Conservation (phyloP, 805 yeast species). For the Torulaspora microellipsoides region DNA sequence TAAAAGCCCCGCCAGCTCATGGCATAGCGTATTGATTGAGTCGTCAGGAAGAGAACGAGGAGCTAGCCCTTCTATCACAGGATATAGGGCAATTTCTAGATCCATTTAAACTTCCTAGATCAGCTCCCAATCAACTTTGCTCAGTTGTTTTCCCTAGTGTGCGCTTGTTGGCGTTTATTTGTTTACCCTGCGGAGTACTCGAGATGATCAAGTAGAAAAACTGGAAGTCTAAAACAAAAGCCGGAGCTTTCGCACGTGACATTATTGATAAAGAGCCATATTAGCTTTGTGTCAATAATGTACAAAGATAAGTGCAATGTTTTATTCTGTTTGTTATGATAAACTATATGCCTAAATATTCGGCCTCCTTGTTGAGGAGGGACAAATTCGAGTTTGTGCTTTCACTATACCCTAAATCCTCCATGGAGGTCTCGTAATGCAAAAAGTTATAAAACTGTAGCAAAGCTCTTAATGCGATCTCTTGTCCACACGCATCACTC, state of each 20-base stretch:
- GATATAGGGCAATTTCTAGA: constrained; percentile 18
- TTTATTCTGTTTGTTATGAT: too few relatives aligned
- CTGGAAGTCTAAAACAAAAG: too few relatives aligned
- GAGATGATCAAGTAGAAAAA: too few relatives aligned
- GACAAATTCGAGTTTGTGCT: constrained; percentile 30
- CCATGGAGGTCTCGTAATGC: constrained; percentile 50
- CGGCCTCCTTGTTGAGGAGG: constrained; percentile 41
- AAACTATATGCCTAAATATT: constrained; percentile 30
- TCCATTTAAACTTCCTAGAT: constrained; percentile 18
- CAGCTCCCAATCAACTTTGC: not conserved
- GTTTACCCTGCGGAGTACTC: too few relatives aligned
- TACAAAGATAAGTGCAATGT: too few relatives aligned
- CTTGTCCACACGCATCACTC: constrained; percentile 77
- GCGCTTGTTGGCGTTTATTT: too few relatives aligned
- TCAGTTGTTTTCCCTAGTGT: too few relatives aligned
- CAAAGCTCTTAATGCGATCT: constrained; percentile 73
- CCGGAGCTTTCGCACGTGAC: too few relatives aligned
- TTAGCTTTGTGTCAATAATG: too few relatives aligned
- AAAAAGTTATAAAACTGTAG: constrained; percentile 70
- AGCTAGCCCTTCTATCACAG: constrained; percentile 24
- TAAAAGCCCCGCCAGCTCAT: constrained; percentile 18
- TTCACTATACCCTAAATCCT: constrained; percentile 49
- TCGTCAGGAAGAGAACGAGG: constrained; percentile 23
- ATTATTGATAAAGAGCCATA: too few relatives aligned
- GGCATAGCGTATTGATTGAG: constrained; percentile 13